Evolutionary conservation across 805 yeast genomes (phyloP).

Genomic region (Candida sithepensis): DNA sequence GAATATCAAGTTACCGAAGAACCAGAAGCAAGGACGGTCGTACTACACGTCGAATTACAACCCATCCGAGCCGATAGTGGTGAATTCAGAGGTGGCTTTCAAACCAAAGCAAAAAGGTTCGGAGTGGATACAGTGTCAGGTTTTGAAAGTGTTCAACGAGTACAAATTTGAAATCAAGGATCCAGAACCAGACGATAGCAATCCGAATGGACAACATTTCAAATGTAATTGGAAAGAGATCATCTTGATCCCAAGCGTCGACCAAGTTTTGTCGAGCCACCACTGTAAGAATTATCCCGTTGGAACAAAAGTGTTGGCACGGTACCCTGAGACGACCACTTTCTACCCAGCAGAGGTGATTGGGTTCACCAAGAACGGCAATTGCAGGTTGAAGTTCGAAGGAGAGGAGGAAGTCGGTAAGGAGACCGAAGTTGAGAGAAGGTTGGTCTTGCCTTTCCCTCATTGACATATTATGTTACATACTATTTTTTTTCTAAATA

Average conservation of each 20-base stretch:
- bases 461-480: conserved; percentile 3
- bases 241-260: conserved; percentile 59
- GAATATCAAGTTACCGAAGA: conserved; percentile 3
- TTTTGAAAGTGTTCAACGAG: conserved; percentile 51
- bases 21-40: conserved; percentile 19
- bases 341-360: conserved; percentile 93
- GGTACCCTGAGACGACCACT: conserved; percentile 97
- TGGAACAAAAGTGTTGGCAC: conserved; percentile 81
- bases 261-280: conserved; percentile 9
- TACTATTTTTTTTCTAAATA: neutral
- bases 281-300: conserved; percentile 54
- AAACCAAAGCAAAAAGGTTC: conserved; percentile 66
- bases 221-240: conserved; percentile 81
- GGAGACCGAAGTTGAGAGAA: conserved; percentile 87
- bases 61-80: conserved; percentile 50
- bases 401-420: conserved; percentile 97
- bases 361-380: conserved; percentile 70
- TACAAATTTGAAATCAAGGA: conserved; percentile 83
- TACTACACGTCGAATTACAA: conserved; percentile 52
- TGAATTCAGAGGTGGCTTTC: conserved; percentile 88
- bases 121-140: conserved; percentile 97
- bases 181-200: conserved; percentile 95
- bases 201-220: conserved; percentile 82
- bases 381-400: conserved; percentile 78
- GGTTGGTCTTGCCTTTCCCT: conserved; percentile 78